Conservation (phyloP, 2,329 filamentous ascomycete genomes). For the Aureobasidium melanogenum region DNA sequence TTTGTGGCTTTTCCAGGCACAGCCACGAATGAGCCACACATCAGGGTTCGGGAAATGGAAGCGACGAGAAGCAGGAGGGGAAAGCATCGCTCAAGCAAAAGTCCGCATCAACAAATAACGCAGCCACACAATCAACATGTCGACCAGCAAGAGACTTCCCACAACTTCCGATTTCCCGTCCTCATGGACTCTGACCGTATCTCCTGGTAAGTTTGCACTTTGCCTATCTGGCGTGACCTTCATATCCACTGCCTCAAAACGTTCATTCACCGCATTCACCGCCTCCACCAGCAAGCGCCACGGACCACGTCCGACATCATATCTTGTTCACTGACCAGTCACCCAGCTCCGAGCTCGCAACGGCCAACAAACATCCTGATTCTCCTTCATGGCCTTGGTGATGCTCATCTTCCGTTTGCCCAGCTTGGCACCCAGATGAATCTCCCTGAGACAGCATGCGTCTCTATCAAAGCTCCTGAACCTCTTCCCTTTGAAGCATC, state of each 20-base stretch:
- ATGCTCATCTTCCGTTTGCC: slow-evolving; percentile 60
- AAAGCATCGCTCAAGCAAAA: not conserved
- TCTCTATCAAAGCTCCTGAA: slow-evolving; percentile 63
- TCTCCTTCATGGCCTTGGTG: slow-evolving; percentile 77
- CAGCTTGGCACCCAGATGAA: slow-evolving; percentile 58
- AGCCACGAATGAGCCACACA: not conserved
- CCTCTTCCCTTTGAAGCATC: slow-evolving; percentile 61
- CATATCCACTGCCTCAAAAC: not conserved
- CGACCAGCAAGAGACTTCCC: slow-evolving; percentile 28
- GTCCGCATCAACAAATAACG: not conserved
- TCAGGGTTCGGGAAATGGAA: not conserved
- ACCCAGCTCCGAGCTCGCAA: slow-evolving; percentile 38
- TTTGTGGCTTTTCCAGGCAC: not conserved
- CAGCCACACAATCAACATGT: not conserved
- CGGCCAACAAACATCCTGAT: slow-evolving; percentile 66
- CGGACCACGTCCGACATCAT: slow-evolving; percentile 8
- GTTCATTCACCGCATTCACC: slow-evolving; percentile 2
- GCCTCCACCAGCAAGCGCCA: not conserved
- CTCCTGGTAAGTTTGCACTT: slow-evolving; percentile 32
- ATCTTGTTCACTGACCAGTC: not conserved
- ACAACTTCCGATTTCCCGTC: slow-evolving; percentile 34
- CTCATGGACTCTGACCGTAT: slow-evolving; percentile 32
- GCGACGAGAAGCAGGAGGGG: not conserved
- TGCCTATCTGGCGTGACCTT: not conserved
- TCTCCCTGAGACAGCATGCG: slow-evolving; percentile 67